Evolutionary conservation across 495 filamentous ascomycete species (phyloP).

Genomic region (Aspergillus saccharolyticus): DNA sequence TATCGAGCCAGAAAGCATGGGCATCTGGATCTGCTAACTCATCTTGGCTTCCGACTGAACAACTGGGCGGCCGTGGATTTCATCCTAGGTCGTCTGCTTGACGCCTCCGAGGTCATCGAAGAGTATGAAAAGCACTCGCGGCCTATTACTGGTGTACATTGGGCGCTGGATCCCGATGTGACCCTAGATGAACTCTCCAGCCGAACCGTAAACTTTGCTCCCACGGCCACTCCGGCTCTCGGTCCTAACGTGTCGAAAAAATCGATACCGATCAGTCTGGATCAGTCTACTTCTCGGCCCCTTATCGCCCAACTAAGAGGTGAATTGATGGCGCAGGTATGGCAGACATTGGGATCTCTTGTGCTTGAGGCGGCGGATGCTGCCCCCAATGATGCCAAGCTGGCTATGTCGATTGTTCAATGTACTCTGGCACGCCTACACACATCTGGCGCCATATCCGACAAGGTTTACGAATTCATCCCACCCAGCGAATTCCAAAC

Average conservation of each 20-base stretch:
- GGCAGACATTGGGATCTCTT: conserved; percentile 48
- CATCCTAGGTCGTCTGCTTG: conserved; percentile 37
- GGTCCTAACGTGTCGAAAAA: neutral
- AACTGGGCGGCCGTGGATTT: conserved; percentile 42
- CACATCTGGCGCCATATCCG: conserved; percentile 51
- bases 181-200: conserved; percentile 33
- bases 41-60: conserved; percentile 39
- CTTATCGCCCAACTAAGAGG: conserved; percentile 20
- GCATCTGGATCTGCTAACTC: conserved; percentile 32
- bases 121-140: conserved; percentile 11
- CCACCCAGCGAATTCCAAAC: conserved; percentile 27
- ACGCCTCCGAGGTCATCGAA: conserved; percentile 23
- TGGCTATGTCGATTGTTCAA: conserved; percentile 53
- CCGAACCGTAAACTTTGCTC: conserved; percentile 6
- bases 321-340: conserved; percentile 32
- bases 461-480: conserved; percentile 51
- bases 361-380: conserved; percentile 48
- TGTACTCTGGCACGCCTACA: conserved; percentile 58
- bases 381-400: conserved; percentile 30
- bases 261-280: conserved; percentile 13
- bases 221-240: neutral
- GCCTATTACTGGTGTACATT: conserved; percentile 22
- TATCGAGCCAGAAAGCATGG: conserved; percentile 22
- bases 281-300: conserved; percentile 24
- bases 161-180: conserved; percentile 13